Evolutionary conservation across 177 flowering plant genomes (phyloP), one percentile per base, ranked within the genome.

Genomic region (Tripterygium wilfordii): DNA sequence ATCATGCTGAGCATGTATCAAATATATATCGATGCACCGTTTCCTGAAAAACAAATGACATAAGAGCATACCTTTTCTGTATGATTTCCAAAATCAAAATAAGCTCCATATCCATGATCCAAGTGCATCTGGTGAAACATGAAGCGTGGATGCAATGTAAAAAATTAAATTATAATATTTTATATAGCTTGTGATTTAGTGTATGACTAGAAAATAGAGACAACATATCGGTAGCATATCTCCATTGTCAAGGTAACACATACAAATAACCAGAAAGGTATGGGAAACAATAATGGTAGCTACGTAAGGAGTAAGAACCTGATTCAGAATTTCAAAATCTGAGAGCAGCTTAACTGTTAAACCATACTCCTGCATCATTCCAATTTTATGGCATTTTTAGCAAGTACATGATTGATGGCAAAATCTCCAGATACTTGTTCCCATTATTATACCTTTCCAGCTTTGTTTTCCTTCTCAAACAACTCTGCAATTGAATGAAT

Each of bases 31-130:
- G n/a, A n/a, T n/a, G n/a, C n/a, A n/a, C n/a, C n/a, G n/a, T n/a
- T 19, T 22, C 4, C 1, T 3, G 2, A 40, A 20, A 42, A 3
- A 24, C 1, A n/a, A 23, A 42, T 6, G n/a, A n/a, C n/a, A n/a
- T n/a, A n/a, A n/a, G n/a, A 35, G 15, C 49, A 24, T 76, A 89
- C 97, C 95, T 87, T 81, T 63, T 87, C 97, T 10, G 95, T 79
- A 61, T 94, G 97, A 53, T 83, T 82, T 21, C 97, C 97, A 65
- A 70, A 94, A 69, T 94, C 96, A 70, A 78, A 79, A 62, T 94
- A 94, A 51, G 88, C 82, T 68, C 97, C 97, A 63, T 67, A 48
- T 37, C 52, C 58, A 47, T 69, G 55, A 65, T 89, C 86, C 54
- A 78, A 70, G 60, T 94, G 97, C 83, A 87, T 83, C 97, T 89